A percentile compares a stretch with the other conserved stretches of the same genome.
phyloP scores from a whole-genome alignment of 2,329 filamentous ascomycete genomes.

The Penicillium digitatum region DNA sequence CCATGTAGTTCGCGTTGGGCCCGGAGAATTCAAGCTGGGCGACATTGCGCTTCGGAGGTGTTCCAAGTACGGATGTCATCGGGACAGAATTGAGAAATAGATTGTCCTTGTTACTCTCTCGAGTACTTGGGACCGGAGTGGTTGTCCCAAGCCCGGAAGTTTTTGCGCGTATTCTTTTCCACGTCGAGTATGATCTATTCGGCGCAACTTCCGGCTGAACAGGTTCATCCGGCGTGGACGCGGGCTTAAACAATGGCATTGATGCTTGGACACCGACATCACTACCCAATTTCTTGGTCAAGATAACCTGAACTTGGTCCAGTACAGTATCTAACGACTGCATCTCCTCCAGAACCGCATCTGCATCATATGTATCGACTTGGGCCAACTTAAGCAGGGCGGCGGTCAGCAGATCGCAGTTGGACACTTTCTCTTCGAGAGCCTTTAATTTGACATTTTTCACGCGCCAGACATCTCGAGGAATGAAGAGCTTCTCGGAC shows the following conservation, averaged over 20 bases:
- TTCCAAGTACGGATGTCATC: slow-evolving; percentile 62
- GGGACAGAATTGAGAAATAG: slow-evolving; percentile 70
- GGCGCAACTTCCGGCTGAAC: slow-evolving; percentile 37
- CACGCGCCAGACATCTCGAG: slow-evolving; percentile 87
- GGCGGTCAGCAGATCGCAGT: slow-evolving; percentile 85
- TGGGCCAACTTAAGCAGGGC: slow-evolving; percentile 76
- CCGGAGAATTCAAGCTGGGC: slow-evolving; percentile 68
- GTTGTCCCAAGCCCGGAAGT: slow-evolving; percentile 64
- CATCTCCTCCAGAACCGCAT: slow-evolving; percentile 91
- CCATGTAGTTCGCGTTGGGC: slow-evolving; percentile 87
- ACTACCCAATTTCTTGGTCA: slow-evolving; percentile 82
- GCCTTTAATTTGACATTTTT: slow-evolving; percentile 90
- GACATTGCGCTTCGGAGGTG: slow-evolving; percentile 67
- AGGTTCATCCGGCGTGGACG: slow-evolving; percentile 47
- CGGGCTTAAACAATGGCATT: slow-evolving; percentile 68
- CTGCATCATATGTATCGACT: slow-evolving; percentile 85
- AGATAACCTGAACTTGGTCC: slow-evolving; percentile 72
- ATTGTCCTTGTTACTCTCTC: slow-evolving; percentile 55
- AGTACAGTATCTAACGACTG: slow-evolving; percentile 79
- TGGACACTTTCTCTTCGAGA: slow-evolving; percentile 87
- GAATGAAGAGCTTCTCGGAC: slow-evolving; percentile 86
- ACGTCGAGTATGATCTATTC: slow-evolving; percentile 76
- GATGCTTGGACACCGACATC: slow-evolving; percentile 83
- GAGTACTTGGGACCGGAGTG: slow-evolving; percentile 33
- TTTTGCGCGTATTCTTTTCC: slow-evolving; percentile 86